Conservation (phyloP, 2,329 filamentous ascomycete species). For the Raffaelea deltoideospora region DNA sequence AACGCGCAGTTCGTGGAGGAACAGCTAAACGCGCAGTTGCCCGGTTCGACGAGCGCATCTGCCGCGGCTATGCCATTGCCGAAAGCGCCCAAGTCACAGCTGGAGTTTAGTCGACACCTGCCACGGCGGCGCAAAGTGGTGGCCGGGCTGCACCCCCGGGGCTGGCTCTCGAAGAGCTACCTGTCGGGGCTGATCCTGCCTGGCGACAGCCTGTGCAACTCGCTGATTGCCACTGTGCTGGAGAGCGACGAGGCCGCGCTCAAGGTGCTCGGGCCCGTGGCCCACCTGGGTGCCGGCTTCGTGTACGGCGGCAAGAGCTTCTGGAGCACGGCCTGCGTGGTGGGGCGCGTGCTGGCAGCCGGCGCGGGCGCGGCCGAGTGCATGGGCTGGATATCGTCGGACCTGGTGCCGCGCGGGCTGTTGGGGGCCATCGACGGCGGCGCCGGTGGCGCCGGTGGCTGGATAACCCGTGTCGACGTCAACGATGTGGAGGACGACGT, state of each 20-base stretch:
- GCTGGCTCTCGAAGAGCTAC: constrained; percentile 55
- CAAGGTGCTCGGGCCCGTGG: constrained; percentile 40
- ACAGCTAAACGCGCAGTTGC: too few relatives aligned
- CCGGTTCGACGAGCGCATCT: too few relatives aligned
- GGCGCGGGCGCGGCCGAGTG: constrained; percentile 47
- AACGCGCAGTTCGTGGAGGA: too few relatives aligned
- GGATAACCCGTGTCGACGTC: constrained; percentile 43
- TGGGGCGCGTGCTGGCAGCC: constrained; percentile 49
- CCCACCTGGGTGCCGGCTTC: constrained; percentile 49
- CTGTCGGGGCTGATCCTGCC: constrained; percentile 50
- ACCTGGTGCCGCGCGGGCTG: constrained; percentile 37
- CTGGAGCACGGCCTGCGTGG: constrained; percentile 52
- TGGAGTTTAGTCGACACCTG: constrained; percentile 15
- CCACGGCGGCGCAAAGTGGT: constrained; percentile 38
- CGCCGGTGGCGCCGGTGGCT: too few relatives aligned
- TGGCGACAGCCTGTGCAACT: constrained; percentile 45
- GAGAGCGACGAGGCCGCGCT: constrained; percentile 50
- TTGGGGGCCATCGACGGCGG: too few relatives aligned
- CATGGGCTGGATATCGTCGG: constrained; percentile 54
- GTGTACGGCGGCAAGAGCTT: constrained; percentile 49
- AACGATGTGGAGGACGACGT: constrained; percentile 29
- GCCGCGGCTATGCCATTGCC: constrained; percentile 14
- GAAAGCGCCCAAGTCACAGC: constrained; percentile 8
- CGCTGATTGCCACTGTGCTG: constrained; percentile 49
- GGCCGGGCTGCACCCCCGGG: constrained; percentile 40